These are phyloP conservation scores for Serpula lacrymans DNA, from an alignment of 768 basidiomycete species.

Conservation along the genomic window DNA sequence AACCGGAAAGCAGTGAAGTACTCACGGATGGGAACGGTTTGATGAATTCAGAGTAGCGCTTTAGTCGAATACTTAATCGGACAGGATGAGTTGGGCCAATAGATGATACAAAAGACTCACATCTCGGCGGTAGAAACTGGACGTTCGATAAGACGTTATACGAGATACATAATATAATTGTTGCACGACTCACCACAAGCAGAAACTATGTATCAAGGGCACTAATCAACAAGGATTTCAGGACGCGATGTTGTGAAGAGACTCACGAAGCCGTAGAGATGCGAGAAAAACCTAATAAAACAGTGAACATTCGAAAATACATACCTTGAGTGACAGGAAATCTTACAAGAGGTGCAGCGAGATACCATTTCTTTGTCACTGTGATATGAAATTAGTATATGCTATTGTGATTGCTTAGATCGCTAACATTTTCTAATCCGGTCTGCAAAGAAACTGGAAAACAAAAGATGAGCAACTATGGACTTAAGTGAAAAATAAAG, in stretches of 20 bases:
- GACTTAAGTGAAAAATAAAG: background rate
- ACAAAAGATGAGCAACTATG: background rate
- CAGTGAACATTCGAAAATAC: background rate
- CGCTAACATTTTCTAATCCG: conserved; percentile 29
- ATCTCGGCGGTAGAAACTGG: conserved; percentile 30
- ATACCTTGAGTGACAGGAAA: background rate
- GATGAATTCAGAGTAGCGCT: conserved; percentile 28
- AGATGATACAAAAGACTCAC: conserved; percentile 10
- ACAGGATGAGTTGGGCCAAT: background rate
- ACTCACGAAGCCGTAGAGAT: conserved; percentile 30
- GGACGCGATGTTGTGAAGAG: conserved; percentile 32
- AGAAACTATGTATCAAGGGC: conserved; percentile 15
- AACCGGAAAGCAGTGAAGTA: no score
- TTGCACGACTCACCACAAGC: conserved; percentile 21
- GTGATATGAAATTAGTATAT: background rate
- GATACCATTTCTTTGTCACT: conserved; percentile 32
- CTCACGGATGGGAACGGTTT: conserved; percentile 26
- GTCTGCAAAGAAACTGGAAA: conserved; percentile 28
- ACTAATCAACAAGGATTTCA: background rate
- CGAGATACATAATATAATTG: background rate
- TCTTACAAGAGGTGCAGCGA: conserved; percentile 26
- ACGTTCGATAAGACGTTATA: no score
- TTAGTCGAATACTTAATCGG: conserved; percentile 20
- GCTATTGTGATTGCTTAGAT: background rate
- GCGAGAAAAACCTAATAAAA: conserved; percentile 23